Conservation (phyloP, 2,329 filamentous ascomycete genomes). For the Dactylonectria estremocensis region DNA sequence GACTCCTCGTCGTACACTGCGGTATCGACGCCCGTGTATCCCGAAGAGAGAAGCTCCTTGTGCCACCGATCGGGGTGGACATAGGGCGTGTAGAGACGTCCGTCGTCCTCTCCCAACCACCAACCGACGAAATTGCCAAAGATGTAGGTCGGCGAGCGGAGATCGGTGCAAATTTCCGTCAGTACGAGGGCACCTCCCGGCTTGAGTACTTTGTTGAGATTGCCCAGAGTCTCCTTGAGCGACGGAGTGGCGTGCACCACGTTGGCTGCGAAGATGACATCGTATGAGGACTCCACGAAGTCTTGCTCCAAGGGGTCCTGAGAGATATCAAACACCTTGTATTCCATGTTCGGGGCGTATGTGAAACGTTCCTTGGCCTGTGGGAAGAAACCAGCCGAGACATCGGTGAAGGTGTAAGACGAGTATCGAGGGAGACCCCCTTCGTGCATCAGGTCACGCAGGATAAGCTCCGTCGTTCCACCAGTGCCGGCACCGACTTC, state of each 20-base stretch:
- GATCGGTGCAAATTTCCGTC: constrained; percentile 46
- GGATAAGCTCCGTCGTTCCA: too few relatives aligned
- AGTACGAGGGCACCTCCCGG: constrained; percentile 52
- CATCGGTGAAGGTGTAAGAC: constrained; percentile 52
- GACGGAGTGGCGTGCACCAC: constrained; percentile 56
- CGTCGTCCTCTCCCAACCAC: too few relatives aligned
- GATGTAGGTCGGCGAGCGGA: too few relatives aligned
- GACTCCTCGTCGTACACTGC: too few relatives aligned
- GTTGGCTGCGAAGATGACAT: constrained; percentile 56
- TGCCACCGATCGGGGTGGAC: too few relatives aligned
- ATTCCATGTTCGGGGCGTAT: constrained; percentile 34
- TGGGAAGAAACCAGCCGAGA: constrained; percentile 48
- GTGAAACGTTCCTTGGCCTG: constrained; percentile 50
- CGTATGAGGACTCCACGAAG: constrained; percentile 50
- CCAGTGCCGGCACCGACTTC: too few relatives aligned
- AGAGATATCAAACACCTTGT: constrained; percentile 40
- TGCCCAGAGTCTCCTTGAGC: constrained; percentile 46
- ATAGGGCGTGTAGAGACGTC: too few relatives aligned
- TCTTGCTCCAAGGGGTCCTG: constrained; percentile 51
- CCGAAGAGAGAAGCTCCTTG: too few relatives aligned
- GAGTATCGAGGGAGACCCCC: constrained; percentile 58
- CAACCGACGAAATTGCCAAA: too few relatives aligned
- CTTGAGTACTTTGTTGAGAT: constrained; percentile 53
- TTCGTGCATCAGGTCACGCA: too few relatives aligned
- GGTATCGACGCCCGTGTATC: too few relatives aligned